Percentiles rank a stretch among this genome's conserved stretches.
phyloP scores from a whole-genome alignment of 1,139 yeast species.

The Pichia inconspicua region DNA sequence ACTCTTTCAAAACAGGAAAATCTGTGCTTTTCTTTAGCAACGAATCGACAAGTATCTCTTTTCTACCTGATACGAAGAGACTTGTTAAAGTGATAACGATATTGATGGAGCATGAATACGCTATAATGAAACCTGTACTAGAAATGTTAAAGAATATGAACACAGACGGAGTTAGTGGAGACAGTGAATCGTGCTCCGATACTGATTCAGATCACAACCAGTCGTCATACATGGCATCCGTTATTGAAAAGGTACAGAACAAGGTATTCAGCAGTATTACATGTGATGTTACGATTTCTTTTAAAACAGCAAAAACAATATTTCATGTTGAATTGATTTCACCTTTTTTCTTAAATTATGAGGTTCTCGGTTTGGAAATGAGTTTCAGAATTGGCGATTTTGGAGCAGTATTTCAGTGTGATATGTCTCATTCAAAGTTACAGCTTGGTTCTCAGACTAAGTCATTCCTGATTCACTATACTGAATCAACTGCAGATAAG shows the following conservation, averaged over 20 bases:
- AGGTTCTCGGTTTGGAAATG: constrained; percentile 13
- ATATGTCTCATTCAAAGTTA: constrained; percentile 1
- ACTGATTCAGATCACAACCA: background rate
- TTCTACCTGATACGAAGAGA: constrained; percentile 18
- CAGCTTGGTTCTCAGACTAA: constrained; percentile 13
- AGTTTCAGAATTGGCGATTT: constrained; percentile 8
- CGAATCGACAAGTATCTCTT: constrained; percentile 11
- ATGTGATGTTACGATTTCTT: constrained; percentile 10
- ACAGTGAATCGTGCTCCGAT: background rate
- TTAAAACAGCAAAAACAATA: constrained; percentile 12
- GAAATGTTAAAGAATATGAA: background rate
- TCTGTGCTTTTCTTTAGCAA: constrained; percentile 16
- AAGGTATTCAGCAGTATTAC: constrained; percentile 5
- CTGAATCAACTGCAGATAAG: constrained; percentile 12
- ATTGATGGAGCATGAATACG: constrained; percentile 17
- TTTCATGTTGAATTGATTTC: constrained; percentile 18
- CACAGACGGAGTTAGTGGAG: background rate
- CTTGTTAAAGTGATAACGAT: constrained; percentile 17
- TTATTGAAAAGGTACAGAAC: background rate
- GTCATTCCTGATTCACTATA: constrained; percentile 12
- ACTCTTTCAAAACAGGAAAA: constrained; percentile 17
- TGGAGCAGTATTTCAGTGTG: constrained; percentile 7
- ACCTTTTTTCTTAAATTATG: constrained; percentile 17
- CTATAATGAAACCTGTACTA: constrained; percentile 14
- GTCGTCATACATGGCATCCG: constrained; percentile 1